Evolutionary conservation across 2,329 filamentous ascomycete genomes (phyloP), one percentile per base, ranked within the genome.

Genomic region (Colletotrichum musae): DNA sequence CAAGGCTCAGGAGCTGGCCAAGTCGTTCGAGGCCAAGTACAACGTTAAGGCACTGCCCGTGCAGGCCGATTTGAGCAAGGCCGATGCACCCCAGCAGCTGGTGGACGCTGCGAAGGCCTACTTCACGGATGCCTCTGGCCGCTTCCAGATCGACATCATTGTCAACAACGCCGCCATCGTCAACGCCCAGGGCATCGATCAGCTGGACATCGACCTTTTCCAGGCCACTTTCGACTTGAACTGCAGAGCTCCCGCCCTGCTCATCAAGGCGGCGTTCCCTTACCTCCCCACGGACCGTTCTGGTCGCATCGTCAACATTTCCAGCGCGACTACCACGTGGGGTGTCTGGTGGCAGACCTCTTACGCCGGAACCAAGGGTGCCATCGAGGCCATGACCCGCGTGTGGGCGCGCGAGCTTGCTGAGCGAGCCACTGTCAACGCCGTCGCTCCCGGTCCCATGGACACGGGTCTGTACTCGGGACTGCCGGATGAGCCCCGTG

Each of bases 101-200:
- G 80, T 94, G 72, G 80, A 83, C 18, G 85, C 86, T 0, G 86
- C 89, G 4, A 86, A 88, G 73, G 84, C 88, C 72, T 83, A 89
- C 75, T 91, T 93, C 80, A 70, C 85, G 6, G 77, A 85, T 66
- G 84, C 86, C 24, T 81, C 71, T 72, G 67, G 75, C 57, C 72
- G 60, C 6, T 88, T 94, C 77, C 89, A 91, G 75, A 87, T 97
- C 75, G 93, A 97, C 81, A 93, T 97, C 70, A 84, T 97, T 62
- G 84, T 97, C 83, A 97, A 97, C 86, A 97, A 97, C 79, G 94
- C 94, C 36, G 94, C 93, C 58, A 83, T 90, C 4, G 83, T 88
- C 32, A 78, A 83, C 32, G 81, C 92, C 21, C 86, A 88, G 60
- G 87, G 92, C 24, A 88, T 93, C 70, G 87, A 86, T 6, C 77